A percentile compares a stretch with the other conserved stretches of the same genome.
Evolutionary conservation across 2,329 filamentous ascomycete genomes (phyloP).

Genomic region (Kalaharituber pfeilii): DNA sequence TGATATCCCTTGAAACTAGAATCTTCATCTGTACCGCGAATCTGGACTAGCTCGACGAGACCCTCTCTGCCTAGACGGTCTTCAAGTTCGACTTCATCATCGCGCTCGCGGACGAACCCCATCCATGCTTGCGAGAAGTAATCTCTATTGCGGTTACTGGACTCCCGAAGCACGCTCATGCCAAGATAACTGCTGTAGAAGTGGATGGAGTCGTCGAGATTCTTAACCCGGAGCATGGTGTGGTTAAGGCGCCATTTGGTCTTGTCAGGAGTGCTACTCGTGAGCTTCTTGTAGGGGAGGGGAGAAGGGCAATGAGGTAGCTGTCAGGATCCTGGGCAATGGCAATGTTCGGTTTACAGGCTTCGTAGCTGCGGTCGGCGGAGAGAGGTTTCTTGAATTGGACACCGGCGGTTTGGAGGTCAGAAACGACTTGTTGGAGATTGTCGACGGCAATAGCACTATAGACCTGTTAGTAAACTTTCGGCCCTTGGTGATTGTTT

Average conservation of each 20-base stretch:
- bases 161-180: constrained; percentile 69
- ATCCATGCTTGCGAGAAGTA: constrained; percentile 70
- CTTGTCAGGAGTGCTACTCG: constrained; percentile 52
- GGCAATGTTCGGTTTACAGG: constrained; percentile 40
- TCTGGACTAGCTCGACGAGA: constrained; percentile 23
- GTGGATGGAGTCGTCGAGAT: constrained; percentile 51
- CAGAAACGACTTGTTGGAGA: constrained; percentile 63
- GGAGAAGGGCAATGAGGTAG: constrained; percentile 45
- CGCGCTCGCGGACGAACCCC: constrained; percentile 65
- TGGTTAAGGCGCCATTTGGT: constrained; percentile 69
- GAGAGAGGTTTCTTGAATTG: constrained; percentile 87
- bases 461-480: too few relatives aligned
- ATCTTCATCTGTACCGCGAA: constrained; percentile 70
- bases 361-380: neutral
- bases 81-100: neutral
- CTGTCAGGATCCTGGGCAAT: constrained; percentile 79
- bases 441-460: constrained; percentile 33
- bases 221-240: constrained; percentile 90
- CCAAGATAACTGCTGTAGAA: constrained; percentile 79
- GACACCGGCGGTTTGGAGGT: constrained; percentile 79
- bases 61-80: neutral
- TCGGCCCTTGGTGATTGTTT: too few relatives aligned
- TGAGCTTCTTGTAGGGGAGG: constrained; percentile 39
- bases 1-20: constrained; percentile 62
- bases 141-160: constrained; percentile 76